Evolutionary conservation across 83 land plant genomes (phyloP), one percentile per base, ranked within the genome.

Genomic region (Thuja plicata): DNA sequence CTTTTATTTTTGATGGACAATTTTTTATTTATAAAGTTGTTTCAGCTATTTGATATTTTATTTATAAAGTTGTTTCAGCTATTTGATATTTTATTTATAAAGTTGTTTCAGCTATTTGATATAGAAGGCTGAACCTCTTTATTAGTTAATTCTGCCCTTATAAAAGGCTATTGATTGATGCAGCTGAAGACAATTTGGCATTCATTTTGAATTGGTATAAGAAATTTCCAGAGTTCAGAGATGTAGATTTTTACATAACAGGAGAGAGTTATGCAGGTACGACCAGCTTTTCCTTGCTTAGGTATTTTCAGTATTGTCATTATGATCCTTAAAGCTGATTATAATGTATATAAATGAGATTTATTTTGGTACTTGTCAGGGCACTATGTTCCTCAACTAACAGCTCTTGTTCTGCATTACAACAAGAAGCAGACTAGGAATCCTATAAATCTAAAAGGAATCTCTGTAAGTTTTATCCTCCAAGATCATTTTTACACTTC

Each of bases 241-340:
- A 79, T 30, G 85, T 88, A 46, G 95, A 95, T 0, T 87, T 95
- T 60, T 93, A 92, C 88, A 83, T 94, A 37, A 87, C 91, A 8
- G 96, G 96, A 3, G 95, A 94, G 87, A 94, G 96, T 90, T 94
- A 94, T 89, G 96, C 91, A 77, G 96, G 96, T 93, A 90, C 66
- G 35, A 11, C 16, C 12, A 57, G 32, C 24, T 71, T 81, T 57
- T 21, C 37, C 3, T 34, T 88, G 40, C 4, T 34, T 48, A 43
- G 35, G 87, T 30, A 19, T 62, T 12, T 37, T 38, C 40, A 76
- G 1, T 15, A 76, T 0, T 32, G 12, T 62, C 5, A 62, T 87
- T 10, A 50, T 50, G 54, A 50, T 54, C 19, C 55, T 54, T 15
- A 54, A 50, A 50, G 54, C 54, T 50, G 54, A 50, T 2, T 12